phyloP scores from a whole-genome alignment of 441 rosid species.

The Euphorbia schlechtendalii region DNA sequence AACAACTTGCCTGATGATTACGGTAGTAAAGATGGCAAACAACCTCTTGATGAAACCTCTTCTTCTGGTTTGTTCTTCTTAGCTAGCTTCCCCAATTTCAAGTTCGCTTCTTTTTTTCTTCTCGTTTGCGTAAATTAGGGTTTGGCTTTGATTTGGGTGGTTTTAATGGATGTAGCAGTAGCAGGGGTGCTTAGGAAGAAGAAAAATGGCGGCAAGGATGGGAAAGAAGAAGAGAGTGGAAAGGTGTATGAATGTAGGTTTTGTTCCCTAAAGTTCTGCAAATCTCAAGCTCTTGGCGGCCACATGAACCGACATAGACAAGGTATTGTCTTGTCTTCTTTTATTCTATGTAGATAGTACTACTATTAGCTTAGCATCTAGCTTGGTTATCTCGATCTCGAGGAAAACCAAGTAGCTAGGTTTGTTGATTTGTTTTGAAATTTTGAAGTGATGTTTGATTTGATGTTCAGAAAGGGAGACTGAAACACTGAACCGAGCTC shows the following conservation, averaged over 20 bases:
- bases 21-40: conserved; percentile 42
- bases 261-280: conserved; percentile 99
- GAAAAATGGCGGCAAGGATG: conserved; percentile 64
- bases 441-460: conserved; percentile 19
- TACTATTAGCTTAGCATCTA: no score
- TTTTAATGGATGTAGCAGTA: not conserved
- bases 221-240: conserved; percentile 80
- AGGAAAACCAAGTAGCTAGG: conserved; percentile 32
- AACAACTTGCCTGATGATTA: conserved; percentile 88
- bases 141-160: no score
- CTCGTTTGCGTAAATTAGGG: conserved; percentile 22
- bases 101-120: no score
- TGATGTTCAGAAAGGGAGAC: conserved; percentile 80
- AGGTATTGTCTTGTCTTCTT: conserved; percentile 36
- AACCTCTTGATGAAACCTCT: conserved; percentile 45
- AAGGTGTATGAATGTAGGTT: conserved; percentile 96
- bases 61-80: conserved; percentile 34
- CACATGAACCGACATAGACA: conserved; percentile 99
- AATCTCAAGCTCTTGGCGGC: conserved; percentile 99
- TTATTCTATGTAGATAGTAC: not conserved
- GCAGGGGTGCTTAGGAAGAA: conserved; percentile 48
- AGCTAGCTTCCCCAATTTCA: no score
- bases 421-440: conserved; percentile 17
- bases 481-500: conserved; percentile 94
- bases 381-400: conserved; percentile 18